phyloP scores from a whole-genome alignment of 2,329 filamentous ascomycete genomes.

The Calonectria pseudoreteaudii region DNA sequence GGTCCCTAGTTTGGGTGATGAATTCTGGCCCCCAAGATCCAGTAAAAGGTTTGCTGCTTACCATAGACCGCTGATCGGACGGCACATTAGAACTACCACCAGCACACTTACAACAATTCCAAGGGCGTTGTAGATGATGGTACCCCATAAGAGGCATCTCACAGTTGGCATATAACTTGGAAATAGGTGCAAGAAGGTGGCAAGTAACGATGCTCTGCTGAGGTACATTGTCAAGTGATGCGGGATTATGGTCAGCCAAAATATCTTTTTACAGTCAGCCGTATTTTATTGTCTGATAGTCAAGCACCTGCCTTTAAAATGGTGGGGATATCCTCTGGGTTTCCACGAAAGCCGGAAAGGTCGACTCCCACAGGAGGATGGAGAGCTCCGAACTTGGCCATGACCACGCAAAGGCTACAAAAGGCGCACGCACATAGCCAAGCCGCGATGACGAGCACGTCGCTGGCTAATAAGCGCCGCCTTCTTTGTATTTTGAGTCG shows the following conservation, averaged over 20 bases:
- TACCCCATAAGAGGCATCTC: neutral
- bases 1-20: neutral
- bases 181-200: neutral
- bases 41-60: neutral
- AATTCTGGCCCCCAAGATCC: neutral
- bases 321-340: neutral
- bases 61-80: neutral
- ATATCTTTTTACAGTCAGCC: neutral
- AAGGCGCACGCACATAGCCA: neutral
- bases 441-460: neutral
- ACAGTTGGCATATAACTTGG: neutral
- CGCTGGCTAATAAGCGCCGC: neutral
- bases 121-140: neutral
- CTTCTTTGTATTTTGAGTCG: neutral
- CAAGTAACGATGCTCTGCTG: neutral
- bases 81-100: neutral
- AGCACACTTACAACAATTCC: neutral
- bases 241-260: neutral
- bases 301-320: neutral
- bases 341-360: neutral
- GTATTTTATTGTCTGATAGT: neutral
- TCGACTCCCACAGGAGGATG: neutral
- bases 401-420: neutral
- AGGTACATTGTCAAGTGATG: neutral
- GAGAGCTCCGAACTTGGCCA: neutral